phyloP scores from a whole-genome alignment of 108 stramenopile genomes.

The Hondaea fermentalgiana region DNA sequence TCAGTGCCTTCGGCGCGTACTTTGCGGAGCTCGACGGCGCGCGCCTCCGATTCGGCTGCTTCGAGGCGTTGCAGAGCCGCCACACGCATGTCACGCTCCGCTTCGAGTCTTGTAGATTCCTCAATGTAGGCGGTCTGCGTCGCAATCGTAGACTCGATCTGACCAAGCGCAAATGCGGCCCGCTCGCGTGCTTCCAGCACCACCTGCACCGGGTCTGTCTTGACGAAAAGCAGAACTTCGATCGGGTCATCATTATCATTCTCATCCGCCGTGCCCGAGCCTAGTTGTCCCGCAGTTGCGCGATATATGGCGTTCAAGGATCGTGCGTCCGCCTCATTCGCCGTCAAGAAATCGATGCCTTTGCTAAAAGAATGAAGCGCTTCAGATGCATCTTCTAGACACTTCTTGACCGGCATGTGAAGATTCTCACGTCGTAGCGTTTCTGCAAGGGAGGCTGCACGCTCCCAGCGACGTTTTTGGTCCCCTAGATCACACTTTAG shows the following conservation, averaged over 20 bases:
- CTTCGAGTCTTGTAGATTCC: background rate
- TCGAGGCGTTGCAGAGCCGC: background rate
- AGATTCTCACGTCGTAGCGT: background rate
- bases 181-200: background rate
- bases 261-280: background rate
- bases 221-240: background rate
- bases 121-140: background rate
- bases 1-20: background rate
- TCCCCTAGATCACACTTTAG: background rate
- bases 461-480: background rate
- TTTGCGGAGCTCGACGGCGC: background rate
- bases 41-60: background rate
- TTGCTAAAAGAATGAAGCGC: background rate
- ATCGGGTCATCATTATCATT: background rate
- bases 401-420: background rate
- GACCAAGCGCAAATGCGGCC: background rate
- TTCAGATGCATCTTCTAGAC: background rate
- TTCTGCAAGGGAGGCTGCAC: background rate
- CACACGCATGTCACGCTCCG: background rate
- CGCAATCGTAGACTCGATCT: background rate
- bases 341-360: background rate
- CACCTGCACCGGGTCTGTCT: background rate
- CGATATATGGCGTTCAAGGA: background rate
- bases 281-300: background rate
- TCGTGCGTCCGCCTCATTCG: background rate